Percentiles rank a stretch among this genome's conserved stretches.
Conservation (phyloP, 805 yeast genomes). For the Dipodascopsis uninucleata region DNA sequence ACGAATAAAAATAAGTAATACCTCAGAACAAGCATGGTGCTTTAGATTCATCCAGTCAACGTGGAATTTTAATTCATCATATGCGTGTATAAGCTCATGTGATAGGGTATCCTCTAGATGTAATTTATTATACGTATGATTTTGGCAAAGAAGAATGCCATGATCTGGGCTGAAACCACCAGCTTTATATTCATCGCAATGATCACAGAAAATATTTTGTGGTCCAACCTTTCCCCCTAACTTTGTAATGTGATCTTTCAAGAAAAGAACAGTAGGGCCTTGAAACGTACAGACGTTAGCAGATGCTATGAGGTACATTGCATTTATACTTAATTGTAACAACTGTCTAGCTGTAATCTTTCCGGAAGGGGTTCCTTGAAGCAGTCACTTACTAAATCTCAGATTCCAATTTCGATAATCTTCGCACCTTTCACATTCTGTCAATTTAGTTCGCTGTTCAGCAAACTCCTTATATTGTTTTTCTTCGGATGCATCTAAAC, state of each 20-base stretch:
- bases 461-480: conserved; percentile 10
- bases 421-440: conserved; percentile 66
- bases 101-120: conserved; percentile 87
- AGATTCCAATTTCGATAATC: conserved; percentile 78
- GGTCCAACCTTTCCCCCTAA: conserved; percentile 52
- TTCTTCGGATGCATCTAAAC: conserved; percentile 12
- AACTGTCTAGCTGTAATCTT: conserved; percentile 1
- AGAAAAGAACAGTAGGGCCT: conserved; percentile 74
- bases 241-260: conserved; percentile 77
- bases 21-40: conserved; percentile 95
- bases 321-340: neutral
- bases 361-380: too few species aligned
- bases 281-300: conserved; percentile 39
- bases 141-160: conserved; percentile 85
- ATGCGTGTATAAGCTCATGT: conserved; percentile 91
- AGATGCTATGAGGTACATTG: neutral
- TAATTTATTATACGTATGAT: conserved; percentile 67
- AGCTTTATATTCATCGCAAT: conserved; percentile 75
- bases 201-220: conserved; percentile 66
- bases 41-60: conserved; percentile 79
- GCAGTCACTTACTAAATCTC: conserved; percentile 40
- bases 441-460: conserved; percentile 1
- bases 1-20: neutral
- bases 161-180: conserved; percentile 93
- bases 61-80: conserved; percentile 82